Conservation (phyloP, 345 rosid species). For the Linum usitatissimum region DNA sequence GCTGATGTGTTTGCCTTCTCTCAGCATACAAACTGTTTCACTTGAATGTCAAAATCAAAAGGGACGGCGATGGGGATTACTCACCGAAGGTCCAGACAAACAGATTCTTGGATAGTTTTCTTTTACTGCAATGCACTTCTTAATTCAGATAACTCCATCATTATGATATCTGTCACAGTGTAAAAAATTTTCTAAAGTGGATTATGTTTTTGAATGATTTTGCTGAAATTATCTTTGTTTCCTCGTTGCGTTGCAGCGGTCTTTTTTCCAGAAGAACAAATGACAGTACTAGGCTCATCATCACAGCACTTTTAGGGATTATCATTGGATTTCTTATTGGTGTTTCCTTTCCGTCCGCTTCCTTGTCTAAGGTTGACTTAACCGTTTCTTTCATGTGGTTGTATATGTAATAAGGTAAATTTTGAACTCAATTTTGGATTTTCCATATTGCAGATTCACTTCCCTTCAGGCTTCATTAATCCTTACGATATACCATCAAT, state of each 20-base stretch:
- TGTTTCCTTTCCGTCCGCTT: conserved; percentile 50
- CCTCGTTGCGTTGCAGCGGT: conserved; percentile 38
- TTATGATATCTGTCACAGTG: not conserved
- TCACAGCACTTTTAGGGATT: conserved; percentile 48
- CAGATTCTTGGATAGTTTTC: not conserved
- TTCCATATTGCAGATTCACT: conserved; percentile 44
- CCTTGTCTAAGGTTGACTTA: conserved; percentile 49
- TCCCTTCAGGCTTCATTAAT: conserved; percentile 41
- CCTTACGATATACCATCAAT: conserved; percentile 34
- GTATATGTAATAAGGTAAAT: not conserved
- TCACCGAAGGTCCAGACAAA: conserved; percentile 52
- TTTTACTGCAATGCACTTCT: not conserved
- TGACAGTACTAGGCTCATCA: conserved; percentile 40
- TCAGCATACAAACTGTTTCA: conserved; percentile 16
- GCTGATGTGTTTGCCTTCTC: conserved; percentile 16
- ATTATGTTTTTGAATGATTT: not conserved
- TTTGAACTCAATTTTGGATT: conserved; percentile 17
- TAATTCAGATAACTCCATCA: not conserved
- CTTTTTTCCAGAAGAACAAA: conserved; percentile 38
- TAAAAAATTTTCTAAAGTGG: not conserved
- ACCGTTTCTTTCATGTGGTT: conserved; percentile 5
- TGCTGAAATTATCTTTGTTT: not conserved
- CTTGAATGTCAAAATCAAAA: conserved; percentile 13
- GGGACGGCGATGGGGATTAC: conserved; percentile 34
- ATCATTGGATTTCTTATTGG: conserved; percentile 72